phyloP scores from a whole-genome alignment of 2,329 filamentous ascomycete species.

The Cordyceps pruinosa region DNA sequence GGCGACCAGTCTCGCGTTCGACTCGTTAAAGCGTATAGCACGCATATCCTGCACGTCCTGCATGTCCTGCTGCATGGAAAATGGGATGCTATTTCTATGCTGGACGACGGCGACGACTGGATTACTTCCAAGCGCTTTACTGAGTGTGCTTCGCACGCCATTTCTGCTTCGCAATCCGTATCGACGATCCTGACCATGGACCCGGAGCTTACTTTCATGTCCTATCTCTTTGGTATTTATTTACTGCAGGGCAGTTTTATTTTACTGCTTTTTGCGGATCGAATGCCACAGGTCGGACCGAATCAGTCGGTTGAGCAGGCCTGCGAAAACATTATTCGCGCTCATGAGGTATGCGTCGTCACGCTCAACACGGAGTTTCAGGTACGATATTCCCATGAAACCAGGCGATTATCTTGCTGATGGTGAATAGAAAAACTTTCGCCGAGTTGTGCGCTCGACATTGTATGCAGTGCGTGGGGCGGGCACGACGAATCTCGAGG shows the following conservation, averaged over 20 bases:
- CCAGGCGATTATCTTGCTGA: neutral
- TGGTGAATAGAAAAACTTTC: conserved; percentile 42
- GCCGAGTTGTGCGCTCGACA: conserved; percentile 44
- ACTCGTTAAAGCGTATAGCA: conserved; percentile 40
- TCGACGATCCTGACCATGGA: conserved; percentile 40
- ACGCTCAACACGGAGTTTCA: conserved; percentile 45
- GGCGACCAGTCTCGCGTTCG: conserved; percentile 26
- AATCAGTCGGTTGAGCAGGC: conserved; percentile 40
- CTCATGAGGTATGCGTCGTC: conserved; percentile 44
- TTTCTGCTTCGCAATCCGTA: conserved; percentile 39
- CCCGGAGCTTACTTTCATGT: conserved; percentile 44
- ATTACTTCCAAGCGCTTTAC: conserved; percentile 39
- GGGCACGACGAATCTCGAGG: conserved; percentile 33
- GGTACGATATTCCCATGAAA: conserved; percentile 21
- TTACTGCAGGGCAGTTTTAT: conserved; percentile 45
- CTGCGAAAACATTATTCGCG: conserved; percentile 43
- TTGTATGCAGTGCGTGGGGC: conserved; percentile 39
- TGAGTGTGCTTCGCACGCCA: conserved; percentile 39
- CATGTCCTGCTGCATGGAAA: conserved; percentile 42
- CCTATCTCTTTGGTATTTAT: conserved; percentile 46
- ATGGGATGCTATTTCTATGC: conserved; percentile 43
- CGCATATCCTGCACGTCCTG: conserved; percentile 40
- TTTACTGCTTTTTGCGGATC: conserved; percentile 41
- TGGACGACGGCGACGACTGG: conserved; percentile 43
- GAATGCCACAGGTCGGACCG: conserved; percentile 39